Base-by-base conservation (phyloP, 129 eudicot genomes). In the Kitagawia praeruptora region DNA sequence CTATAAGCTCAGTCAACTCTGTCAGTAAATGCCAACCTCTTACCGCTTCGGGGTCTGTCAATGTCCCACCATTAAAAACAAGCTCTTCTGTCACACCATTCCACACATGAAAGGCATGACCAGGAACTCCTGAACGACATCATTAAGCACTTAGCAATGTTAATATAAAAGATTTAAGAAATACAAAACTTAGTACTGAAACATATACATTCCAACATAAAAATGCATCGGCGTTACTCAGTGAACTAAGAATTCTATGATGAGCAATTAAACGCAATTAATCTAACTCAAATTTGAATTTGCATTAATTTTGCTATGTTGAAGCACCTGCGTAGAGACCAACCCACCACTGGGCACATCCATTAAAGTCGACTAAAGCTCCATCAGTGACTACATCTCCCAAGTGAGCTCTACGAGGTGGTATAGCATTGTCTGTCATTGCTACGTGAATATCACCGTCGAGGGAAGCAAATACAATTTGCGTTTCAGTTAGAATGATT, bases 361-460 rank as follows among this genome's bases (percentile, higher is more conserved):
- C 98, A 4, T 88, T 63, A 77, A 95, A 95, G 85, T 95, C 98
- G 14, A 95, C 94, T 23, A 95, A 85, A 16, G 87, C 97, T 28
- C 98, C 98, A 42, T 95, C 98, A 2, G 86, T 85, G 21, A 95
- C 93, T 46, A 95, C 96, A 38, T 90, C 90, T 1, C 98, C 98
- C 66, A 90, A 70, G 81, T 83, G 89, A 13, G 97, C 96, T 72
- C 97, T 76, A 25, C 96, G 87, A 3, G 88, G 74, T 2, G 82
- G 91, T 18, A 71, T 76, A 1, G 86, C 85, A 48, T 73, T 78
- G 69, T 88, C 78, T 58, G 88, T 63, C 48, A 81, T 61, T 3
- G 90, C 90, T 13, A 87, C 87, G 38, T 95, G 97, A 23, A 95
- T 81, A 53, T 92, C 97, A 25, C 98, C 98, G 11, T 90, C 96